Evolutionary conservation across 345 rosid genomes (phyloP), one percentile per base, ranked within the genome.

Genomic region (Hypericum androsaemum): DNA sequence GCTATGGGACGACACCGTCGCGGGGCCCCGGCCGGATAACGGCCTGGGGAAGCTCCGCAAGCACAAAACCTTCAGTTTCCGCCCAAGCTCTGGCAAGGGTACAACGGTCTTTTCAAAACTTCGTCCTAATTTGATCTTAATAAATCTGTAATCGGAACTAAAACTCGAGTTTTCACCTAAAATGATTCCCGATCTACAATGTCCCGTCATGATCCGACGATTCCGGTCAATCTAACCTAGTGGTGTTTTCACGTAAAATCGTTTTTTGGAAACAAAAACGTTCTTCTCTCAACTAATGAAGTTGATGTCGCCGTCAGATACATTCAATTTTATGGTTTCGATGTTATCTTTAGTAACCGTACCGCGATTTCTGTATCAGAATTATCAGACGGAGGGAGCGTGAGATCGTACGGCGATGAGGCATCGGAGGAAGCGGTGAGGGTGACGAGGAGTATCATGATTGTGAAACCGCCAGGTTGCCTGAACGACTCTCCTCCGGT

Each of bases 1-100:
- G 61, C 74, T 92, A 10, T 92, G 98, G 98, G 98, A 92, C 58
- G 98, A 92, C 61, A 88, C 95, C 61, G 89, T 88, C 54, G 98
- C 98, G 57, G 98, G 98, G 22, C 97, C 98, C 1, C 73, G 64
- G 48, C 98, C 98, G 6, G 97, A 92, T 12, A 76, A 60, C 74
- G 98, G 97, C 65, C 95, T 88, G 64, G 94, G 98, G 56, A 83
- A 76, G 84, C 98, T 92, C 52, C 83, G 90, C 60, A 92, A 83
- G 74, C 77, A 77, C 38, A 63, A 74, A 56, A 74, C 77, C 63
- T 74, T 78, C 69, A 64, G 72, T 68, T 61, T 69, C 82, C 81
- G 81, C 43, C 57, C 95, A 22, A 74, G 42, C 78, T 63, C 88
- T 80, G 77, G 76, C 78, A 92, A 81, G 82, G 97, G 98, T 92